Evolutionary conservation across 177 flowering plant species (phyloP).

Genomic region (Vitis hybrid): DNA sequence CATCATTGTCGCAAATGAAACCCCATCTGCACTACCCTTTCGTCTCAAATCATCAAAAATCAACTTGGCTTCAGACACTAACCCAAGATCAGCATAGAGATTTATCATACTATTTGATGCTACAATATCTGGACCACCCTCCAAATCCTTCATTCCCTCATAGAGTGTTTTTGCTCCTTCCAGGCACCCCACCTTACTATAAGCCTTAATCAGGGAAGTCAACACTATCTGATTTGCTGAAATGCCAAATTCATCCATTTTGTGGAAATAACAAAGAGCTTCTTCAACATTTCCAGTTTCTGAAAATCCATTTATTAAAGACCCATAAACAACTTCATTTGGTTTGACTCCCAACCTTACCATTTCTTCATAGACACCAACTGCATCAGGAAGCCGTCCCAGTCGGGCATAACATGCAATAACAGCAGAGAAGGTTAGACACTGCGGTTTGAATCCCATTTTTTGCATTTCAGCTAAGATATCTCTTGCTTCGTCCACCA

Average conservation of each 20-base stretch:
- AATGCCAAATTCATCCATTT: conserved; percentile 68
- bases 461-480: conserved; percentile 70
- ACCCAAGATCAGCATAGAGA: conserved; percentile 74
- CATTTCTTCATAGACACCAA: conserved; percentile 63
- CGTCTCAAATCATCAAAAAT: conserved; percentile 54
- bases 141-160: conserved; percentile 50
- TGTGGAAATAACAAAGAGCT: conserved; percentile 57
- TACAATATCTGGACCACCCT: conserved; percentile 70
- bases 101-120: conserved; percentile 84
- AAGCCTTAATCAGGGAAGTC: conserved; percentile 86
- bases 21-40: conserved; percentile 62
- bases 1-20: conserved; percentile 81
- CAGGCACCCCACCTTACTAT: conserved; percentile 61
- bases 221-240: conserved; percentile 63
- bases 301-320: conserved; percentile 82
- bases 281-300: conserved; percentile 71
- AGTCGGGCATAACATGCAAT: conserved; percentile 64
- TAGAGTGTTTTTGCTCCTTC: conserved; percentile 66
- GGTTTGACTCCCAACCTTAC: conserved; percentile 53
- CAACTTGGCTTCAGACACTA: conserved; percentile 68
- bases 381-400: conserved; percentile 64
- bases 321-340: conserved; percentile 81
- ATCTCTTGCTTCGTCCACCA: conserved; percentile 53
- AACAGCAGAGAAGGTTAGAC: conserved; percentile 70
- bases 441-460: conserved; percentile 63